Conservation (phyloP, 2,329 filamentous ascomycete species). For the Neofusicoccum laricinum region DNA sequence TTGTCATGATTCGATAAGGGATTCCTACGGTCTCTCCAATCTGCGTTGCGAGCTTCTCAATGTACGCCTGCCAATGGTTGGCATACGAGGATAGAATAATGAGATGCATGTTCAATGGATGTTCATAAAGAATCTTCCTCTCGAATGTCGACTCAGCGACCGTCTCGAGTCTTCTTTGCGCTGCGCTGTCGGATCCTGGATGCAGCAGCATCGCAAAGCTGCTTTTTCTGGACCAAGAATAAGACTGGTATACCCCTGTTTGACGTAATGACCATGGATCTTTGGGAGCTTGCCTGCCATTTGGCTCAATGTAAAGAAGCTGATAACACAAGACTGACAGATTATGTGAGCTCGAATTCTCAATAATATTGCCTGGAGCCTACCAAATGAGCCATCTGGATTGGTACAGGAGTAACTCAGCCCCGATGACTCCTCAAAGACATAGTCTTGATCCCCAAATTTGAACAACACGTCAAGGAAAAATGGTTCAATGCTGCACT, state of each 20-base stretch:
- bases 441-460: slow-evolving; percentile 16
- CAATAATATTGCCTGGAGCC: background rate
- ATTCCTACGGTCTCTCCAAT: slow-evolving; percentile 12
- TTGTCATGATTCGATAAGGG: background rate
- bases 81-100: slow-evolving; percentile 16
- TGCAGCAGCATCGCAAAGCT: slow-evolving; percentile 16
- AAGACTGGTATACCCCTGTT: slow-evolving; percentile 17
- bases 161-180: slow-evolving; percentile 10
- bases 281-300: slow-evolving; percentile 3
- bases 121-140: background rate
- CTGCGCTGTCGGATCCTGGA: background rate
- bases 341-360: background rate
- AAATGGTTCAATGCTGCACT: background rate
- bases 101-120: slow-evolving; percentile 18
- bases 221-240: background rate
- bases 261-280: slow-evolving; percentile 20
- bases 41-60: slow-evolving; percentile 7
- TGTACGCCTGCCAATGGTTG: slow-evolving; percentile 16
- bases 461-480: slow-evolving; percentile 19
- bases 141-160: background rate
- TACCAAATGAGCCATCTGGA: slow-evolving; percentile 18
- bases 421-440: slow-evolving; percentile 16
- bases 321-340: slow-evolving; percentile 15
- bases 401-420: background rate
- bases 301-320: slow-evolving; percentile 20